Percentiles rank a stretch among this genome's conserved stretches.
These are phyloP conservation scores for Trichocladium uniseriatum DNA, from an alignment of 495 filamentous ascomycete species.

Conservation along the genomic window DNA sequence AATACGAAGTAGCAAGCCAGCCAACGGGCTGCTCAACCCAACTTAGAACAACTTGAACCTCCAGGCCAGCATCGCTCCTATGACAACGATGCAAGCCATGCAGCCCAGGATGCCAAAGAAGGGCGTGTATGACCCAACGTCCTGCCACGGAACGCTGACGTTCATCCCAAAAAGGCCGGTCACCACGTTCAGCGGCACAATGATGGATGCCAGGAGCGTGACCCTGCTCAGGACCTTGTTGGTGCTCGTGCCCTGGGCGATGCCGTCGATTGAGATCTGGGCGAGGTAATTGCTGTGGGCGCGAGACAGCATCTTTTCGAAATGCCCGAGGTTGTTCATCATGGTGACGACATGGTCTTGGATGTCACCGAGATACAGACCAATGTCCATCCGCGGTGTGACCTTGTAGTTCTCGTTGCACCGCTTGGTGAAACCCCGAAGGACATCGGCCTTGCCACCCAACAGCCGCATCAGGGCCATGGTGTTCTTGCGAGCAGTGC, in stretches of 20 bases:
- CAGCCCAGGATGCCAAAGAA: conserved; percentile 74
- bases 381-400: conserved; percentile 90
- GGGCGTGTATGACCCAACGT: conserved; percentile 48
- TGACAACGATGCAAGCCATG: conserved; percentile 50
- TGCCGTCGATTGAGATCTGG: conserved; percentile 83
- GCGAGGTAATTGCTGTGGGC: conserved; percentile 95
- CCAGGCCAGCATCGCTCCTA: conserved; percentile 35
- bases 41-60: conserved; percentile 20
- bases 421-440: conserved; percentile 92
- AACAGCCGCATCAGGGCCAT: conserved; percentile 88
- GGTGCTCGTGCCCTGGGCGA: conserved; percentile 67
- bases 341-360: conserved; percentile 99
- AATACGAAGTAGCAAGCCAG: too few species aligned
- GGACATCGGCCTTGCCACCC: conserved; percentile 94
- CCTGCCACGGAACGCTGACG: conserved; percentile 65
- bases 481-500: conserved; percentile 83
- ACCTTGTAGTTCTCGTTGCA: conserved; percentile 96
- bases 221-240: conserved; percentile 87
- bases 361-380: conserved; percentile 90
- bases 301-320: conserved; percentile 93
- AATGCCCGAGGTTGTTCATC: conserved; percentile 91
- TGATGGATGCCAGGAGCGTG: conserved; percentile 87
- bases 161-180: conserved; percentile 98
- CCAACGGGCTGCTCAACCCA: too few species aligned
- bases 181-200: conserved; percentile 94